Evolutionary conservation across 352 stramenopile genomes (phyloP), one percentile per base, ranked within the genome.

Genomic region (Globisporangium mamillatum): DNA sequence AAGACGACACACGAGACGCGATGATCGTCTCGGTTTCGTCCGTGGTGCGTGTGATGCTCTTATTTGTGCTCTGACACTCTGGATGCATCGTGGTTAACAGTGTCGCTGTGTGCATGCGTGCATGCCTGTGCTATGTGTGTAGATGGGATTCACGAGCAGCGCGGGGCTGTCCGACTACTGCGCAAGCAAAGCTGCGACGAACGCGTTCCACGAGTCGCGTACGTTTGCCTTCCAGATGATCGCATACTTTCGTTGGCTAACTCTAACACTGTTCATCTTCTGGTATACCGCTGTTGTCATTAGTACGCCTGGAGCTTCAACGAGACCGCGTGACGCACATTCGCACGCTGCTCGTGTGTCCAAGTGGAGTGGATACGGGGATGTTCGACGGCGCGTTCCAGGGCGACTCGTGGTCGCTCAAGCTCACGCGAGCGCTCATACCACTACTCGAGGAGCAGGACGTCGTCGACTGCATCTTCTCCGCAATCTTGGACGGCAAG

Each of bases 271-370:
- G 16, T 9, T n/a, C 14, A 24, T 38, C 27, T 46, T 52, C 46
- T 66, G 34, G 18, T 59, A 4, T 61, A 25, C 3, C 60, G 25
- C 48, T 25, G 25, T 2, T 71, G 32, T 57, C 57, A 50, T 16
- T 44, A 95, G 88, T 95, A 27, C 83, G 83, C 0, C 70, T 95
- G 75, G 88, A 95, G 72, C 72, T 94, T 20, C 86, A 81, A 75
- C 79, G 74, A 7, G 77, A 91, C 65, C 75, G 78, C 38, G 62
- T 84, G 63, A 74, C 61, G 46, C 77, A 84, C 52, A 81, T 95
- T 63, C 76, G 72, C 60, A 93, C 82, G 63, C 74, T 95, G 60
- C 66, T 95, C 46, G 84, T 92, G 25, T 95, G 86, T 29, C 88
- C 88, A 22, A 85, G 79, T 46, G 82, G 75, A 27, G 77, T 95